Conservation (phyloP, 768 basidiomycete species). For the Ramaria rubella region DNA sequence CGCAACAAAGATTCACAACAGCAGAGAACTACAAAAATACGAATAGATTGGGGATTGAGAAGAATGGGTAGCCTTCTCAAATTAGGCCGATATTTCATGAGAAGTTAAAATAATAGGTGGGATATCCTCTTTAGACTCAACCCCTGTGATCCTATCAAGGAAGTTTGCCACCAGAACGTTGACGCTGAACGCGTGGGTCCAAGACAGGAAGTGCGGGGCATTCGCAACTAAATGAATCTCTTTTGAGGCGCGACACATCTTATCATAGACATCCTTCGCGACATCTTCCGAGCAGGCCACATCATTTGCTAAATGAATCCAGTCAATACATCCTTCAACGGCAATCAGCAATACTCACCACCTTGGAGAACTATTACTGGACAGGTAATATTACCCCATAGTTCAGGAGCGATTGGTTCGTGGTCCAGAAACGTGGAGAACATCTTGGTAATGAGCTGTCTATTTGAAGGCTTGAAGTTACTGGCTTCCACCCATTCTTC, state of each 20-base stretch:
- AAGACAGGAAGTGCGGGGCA: conserved; percentile 5
- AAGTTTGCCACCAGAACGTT: conserved; percentile 5
- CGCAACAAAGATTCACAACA: no score
- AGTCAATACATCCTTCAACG: background rate
- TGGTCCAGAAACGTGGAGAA: conserved; percentile 5
- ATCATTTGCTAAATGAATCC: background rate
- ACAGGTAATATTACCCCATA: conserved; percentile 2
- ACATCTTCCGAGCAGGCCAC: background rate
- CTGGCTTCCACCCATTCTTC: conserved; percentile 5
- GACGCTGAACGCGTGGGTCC: conserved; percentile 5
- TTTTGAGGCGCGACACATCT: background rate
- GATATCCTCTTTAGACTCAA: background rate
- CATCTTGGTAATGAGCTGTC: background rate
- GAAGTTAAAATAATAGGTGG: no score
- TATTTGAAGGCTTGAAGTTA: conserved; percentile 1
- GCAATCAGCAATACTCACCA: conserved; percentile 1
- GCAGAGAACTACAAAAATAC: no score
- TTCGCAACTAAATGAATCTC: conserved; percentile 1
- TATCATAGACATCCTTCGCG: background rate
- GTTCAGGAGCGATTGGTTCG: background rate
- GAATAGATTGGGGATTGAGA: no score
- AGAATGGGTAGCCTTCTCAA: no score
- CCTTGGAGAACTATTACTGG: conserved; percentile 12
- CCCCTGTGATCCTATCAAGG: background rate
- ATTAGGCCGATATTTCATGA: no score